A percentile compares a stretch with the other conserved stretches of the same genome.
Evolutionary conservation across 1,284 basidiomycete genomes (phyloP).

Genomic region (Irpex sp.): DNA sequence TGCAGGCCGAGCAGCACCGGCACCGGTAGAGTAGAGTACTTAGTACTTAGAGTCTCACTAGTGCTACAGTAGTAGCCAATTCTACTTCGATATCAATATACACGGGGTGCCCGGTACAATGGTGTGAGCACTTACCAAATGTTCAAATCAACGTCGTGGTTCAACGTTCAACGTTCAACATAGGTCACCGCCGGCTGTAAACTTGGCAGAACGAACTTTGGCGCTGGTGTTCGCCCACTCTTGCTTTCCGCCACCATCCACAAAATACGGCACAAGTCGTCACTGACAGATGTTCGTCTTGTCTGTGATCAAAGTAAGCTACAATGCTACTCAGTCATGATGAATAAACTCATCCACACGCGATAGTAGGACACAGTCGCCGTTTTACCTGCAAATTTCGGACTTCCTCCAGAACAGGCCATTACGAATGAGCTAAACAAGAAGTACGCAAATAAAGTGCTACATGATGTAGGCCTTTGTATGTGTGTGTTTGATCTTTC

Average conservation of each 20-base stretch:
- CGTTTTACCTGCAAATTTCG: constrained; percentile 73
- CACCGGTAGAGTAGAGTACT: no score
- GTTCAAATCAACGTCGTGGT: no score
- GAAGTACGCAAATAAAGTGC: constrained; percentile 90
- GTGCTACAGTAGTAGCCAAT: no score
- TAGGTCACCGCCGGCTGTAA: not conserved
- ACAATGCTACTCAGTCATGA: no score
- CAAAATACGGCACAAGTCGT: not conserved
- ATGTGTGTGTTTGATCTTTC: constrained; percentile 86
- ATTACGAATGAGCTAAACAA: constrained; percentile 80
- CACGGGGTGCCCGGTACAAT: no score
- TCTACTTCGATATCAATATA: no score
- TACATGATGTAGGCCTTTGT: constrained; percentile 90
- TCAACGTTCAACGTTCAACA: no score
- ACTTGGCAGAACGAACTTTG: no score
- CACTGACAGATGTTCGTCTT: constrained; percentile 48
- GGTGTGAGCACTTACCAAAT: no score
- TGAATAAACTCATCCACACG: not conserved
- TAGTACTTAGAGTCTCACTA: no score
- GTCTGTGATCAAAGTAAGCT: constrained; percentile 48
- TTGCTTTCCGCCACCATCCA: not conserved
- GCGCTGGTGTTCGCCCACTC: not conserved
- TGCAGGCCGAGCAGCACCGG: no score
- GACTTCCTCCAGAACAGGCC: constrained; percentile 63
- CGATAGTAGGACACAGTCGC: constrained; percentile 65